These are phyloP conservation scores for Physcia stellaris DNA, from an alignment of 495 filamentous ascomycete genomes.

Conservation along the genomic window DNA sequence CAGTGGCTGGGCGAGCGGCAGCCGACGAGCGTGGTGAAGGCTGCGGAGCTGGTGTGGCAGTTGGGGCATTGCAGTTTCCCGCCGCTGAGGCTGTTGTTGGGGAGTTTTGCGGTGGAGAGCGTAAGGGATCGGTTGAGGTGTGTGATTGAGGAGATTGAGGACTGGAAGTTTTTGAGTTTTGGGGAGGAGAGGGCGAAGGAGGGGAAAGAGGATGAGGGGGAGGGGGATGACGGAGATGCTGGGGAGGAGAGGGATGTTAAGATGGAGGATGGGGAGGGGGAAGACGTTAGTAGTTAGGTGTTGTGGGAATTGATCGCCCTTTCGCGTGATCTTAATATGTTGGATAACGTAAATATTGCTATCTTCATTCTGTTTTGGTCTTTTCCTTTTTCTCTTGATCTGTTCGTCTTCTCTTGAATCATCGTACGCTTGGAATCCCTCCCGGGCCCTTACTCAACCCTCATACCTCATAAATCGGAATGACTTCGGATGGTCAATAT, in stretches of 20 bases:
- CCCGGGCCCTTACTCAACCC: no score
- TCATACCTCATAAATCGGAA: no score
- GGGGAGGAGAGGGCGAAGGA: constrained; percentile 22
- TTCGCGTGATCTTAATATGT: no score
- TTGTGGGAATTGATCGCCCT: no score
- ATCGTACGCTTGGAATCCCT: no score
- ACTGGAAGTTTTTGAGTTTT: constrained; percentile 72
- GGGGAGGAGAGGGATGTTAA: constrained; percentile 6
- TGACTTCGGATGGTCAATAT: no score
- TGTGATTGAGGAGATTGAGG: constrained; percentile 89
- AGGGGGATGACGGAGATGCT: constrained; percentile 7
- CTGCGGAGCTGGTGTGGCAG: constrained; percentile 94
- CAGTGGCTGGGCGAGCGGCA: constrained; percentile 88
- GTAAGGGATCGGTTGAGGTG: constrained; percentile 77
- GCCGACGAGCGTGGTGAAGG: constrained; percentile 83
- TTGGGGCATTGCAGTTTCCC: constrained; percentile 86
- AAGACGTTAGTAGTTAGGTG: no score
- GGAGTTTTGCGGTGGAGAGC: constrained; percentile 89
- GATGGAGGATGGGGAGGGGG: constrained; percentile 2
- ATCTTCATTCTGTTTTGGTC: no score
- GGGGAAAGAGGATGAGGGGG: constrained; percentile 7
- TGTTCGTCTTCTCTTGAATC: no score
- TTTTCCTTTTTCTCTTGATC: no score
- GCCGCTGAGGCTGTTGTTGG: constrained; percentile 69
- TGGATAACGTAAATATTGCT: no score